A percentile compares a stretch with the other conserved stretches of the same genome.
Conservation (phyloP, 2,329 filamentous ascomycete species). For the Curvularia lunata region DNA sequence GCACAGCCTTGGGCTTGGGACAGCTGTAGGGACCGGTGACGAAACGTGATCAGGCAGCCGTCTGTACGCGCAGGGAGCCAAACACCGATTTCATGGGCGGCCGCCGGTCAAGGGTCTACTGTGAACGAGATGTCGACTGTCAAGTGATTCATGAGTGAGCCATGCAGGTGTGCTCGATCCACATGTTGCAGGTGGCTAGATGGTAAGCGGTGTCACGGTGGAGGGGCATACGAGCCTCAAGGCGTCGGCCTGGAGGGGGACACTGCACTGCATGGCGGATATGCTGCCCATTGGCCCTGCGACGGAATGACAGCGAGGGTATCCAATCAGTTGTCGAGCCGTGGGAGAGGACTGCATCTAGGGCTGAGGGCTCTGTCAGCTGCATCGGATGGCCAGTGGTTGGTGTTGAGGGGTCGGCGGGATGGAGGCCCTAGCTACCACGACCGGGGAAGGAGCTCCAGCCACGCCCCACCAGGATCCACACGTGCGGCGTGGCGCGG, state of each 20-base stretch:
- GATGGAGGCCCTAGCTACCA: neutral
- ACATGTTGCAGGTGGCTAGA: conserved; percentile 2
- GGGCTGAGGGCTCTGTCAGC: conserved; percentile 29
- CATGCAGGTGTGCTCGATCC: neutral
- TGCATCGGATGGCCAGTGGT: conserved; percentile 13
- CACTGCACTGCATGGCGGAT: conserved; percentile 6
- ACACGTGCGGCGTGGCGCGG: conserved; percentile 4
- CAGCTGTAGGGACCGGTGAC: conserved; percentile 16
- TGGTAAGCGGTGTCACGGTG: conserved; percentile 14
- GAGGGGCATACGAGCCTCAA: conserved; percentile 18
- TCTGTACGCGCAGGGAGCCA: conserved; percentile 9
- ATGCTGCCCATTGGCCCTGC: conserved; percentile 18
- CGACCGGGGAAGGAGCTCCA: conserved; percentile 17
- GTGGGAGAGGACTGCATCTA: conserved; percentile 21
- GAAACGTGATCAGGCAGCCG: conserved; percentile 23
- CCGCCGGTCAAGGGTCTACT: conserved; percentile 2
- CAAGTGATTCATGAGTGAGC: neutral
- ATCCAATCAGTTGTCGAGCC: conserved; percentile 11
- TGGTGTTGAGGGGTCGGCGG: conserved; percentile 23
- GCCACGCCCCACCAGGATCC: conserved; percentile 19
- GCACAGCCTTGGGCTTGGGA: conserved; percentile 14
- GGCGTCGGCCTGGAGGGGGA: conserved; percentile 5
- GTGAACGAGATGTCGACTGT: neutral
- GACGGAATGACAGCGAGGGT: neutral
- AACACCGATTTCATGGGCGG: conserved; percentile 1